Conservation (phyloP, 805 yeast genomes). For the Phaffomyces antillensis region DNA sequence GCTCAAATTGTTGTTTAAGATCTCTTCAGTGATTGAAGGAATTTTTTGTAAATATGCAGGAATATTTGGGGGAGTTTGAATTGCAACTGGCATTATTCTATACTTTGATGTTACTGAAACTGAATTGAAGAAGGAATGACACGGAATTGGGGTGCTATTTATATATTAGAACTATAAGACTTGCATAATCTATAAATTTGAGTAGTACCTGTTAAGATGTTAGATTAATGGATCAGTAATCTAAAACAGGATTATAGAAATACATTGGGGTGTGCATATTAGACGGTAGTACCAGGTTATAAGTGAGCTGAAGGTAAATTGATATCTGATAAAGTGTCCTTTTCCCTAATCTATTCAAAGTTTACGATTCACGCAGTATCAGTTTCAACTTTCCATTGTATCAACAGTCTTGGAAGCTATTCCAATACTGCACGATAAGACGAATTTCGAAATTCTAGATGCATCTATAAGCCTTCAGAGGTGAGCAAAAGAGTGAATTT, state of each 20-base stretch:
- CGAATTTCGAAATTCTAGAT: neutral
- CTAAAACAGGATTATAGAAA: neutral
- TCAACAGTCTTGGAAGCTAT: neutral
- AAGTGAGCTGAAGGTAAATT: no score
- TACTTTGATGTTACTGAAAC: neutral
- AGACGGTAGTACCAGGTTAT: no score
- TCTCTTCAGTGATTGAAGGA: slow-evolving; percentile 9
- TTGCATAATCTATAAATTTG: neutral
- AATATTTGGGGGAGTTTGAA: neutral
- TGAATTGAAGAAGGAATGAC: no score
- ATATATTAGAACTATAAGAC: neutral
- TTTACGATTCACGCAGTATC: neutral
- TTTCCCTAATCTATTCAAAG: neutral
- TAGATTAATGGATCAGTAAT: neutral
- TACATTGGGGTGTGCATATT: neutral
- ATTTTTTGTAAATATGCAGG: slow-evolving; percentile 1
- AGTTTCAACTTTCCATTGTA: no score
- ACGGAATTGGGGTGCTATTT: neutral
- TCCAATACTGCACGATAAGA: no score
- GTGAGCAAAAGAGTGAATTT: no score
- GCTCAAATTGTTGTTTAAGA: slow-evolving; percentile 2
- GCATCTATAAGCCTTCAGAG: no score
- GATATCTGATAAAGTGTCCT: no score
- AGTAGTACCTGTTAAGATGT: no score
- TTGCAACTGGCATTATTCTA: slow-evolving; percentile 3